Conservation (phyloP, 2,329 filamentous ascomycete genomes). For the Colletotrichum sp. region DNA sequence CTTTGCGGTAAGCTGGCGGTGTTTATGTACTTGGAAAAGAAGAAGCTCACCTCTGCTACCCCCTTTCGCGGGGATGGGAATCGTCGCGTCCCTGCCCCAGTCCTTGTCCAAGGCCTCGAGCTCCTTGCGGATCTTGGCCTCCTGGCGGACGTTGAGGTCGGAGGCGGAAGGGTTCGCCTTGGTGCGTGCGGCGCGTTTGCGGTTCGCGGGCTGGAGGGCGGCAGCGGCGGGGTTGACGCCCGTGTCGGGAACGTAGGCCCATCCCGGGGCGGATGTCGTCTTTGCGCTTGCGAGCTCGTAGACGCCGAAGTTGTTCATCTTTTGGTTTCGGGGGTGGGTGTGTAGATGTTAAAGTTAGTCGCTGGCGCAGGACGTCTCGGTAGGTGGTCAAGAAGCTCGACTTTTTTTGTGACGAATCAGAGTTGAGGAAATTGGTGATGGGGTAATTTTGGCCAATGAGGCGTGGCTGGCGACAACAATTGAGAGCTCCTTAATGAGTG, state of each 20-base stretch:
- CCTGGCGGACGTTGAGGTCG: slow-evolving; percentile 81
- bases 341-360: neutral
- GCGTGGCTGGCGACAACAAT: neutral
- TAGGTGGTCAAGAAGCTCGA: neutral
- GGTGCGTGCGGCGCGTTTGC: slow-evolving; percentile 75
- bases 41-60: slow-evolving; percentile 38
- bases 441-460: slow-evolving; percentile 8
- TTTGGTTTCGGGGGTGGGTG: neutral
- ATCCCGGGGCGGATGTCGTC: slow-evolving; percentile 78
- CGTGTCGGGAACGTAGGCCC: slow-evolving; percentile 88
- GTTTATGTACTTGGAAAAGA: neutral
- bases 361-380: neutral
- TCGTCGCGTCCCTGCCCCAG: slow-evolving; percentile 73
- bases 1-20: neutral
- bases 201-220: slow-evolving; percentile 56
- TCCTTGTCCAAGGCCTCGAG: slow-evolving; percentile 85
- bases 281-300: slow-evolving; percentile 79
- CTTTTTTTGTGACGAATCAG: slow-evolving; percentile 15
- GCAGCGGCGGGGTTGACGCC: slow-evolving; percentile 61
- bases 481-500: neutral
- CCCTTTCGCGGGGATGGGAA: slow-evolving; percentile 67
- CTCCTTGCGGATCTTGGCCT: slow-evolving; percentile 81
- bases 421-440: neutral
- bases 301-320: slow-evolving; percentile 76
- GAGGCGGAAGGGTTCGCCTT: slow-evolving; percentile 56